These are phyloP conservation scores for Leonotis leonurus DNA, from an alignment of 257 asterid species.

Conservation along the genomic window DNA sequence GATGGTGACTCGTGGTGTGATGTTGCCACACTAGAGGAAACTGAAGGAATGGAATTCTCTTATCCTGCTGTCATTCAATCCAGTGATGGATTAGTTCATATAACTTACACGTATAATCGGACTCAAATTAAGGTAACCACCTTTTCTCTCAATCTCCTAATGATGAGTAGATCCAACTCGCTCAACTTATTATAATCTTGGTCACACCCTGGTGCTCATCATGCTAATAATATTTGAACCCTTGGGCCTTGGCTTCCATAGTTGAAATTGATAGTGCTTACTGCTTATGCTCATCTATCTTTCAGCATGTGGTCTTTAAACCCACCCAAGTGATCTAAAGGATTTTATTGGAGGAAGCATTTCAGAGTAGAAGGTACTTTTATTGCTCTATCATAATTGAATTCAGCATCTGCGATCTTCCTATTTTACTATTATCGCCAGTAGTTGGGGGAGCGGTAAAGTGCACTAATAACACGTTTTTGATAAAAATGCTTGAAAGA, in stretches of 20 bases:
- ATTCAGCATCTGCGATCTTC: background rate
- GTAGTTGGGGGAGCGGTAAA: no score
- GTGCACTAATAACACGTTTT: no score
- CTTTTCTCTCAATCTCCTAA: background rate
- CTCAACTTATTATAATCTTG: background rate
- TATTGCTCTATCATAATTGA: background rate
- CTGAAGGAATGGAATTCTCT: conserved; percentile 74
- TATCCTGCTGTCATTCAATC: conserved; percentile 93
- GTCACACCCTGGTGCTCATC: background rate
- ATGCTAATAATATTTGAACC: background rate
- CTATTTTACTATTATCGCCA: background rate
- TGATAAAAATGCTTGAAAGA: no score
- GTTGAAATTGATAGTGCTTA: conserved; percentile 6
- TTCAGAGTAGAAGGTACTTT: conserved; percentile 1
- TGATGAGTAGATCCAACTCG: no score
- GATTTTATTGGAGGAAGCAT: conserved; percentile 7
- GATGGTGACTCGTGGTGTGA: conserved; percentile 88
- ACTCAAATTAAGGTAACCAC: conserved; percentile 74
- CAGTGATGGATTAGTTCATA: conserved; percentile 69
- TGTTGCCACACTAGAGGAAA: conserved; percentile 64
- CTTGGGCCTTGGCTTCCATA: no score
- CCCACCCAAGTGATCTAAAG: conserved; percentile 28
- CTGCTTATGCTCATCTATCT: background rate
- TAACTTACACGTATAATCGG: conserved; percentile 83
- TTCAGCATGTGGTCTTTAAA: conserved; percentile 64